Base-by-base conservation (phyloP, 352 stramenopile species). In the Phytophthora pini region DNA sequence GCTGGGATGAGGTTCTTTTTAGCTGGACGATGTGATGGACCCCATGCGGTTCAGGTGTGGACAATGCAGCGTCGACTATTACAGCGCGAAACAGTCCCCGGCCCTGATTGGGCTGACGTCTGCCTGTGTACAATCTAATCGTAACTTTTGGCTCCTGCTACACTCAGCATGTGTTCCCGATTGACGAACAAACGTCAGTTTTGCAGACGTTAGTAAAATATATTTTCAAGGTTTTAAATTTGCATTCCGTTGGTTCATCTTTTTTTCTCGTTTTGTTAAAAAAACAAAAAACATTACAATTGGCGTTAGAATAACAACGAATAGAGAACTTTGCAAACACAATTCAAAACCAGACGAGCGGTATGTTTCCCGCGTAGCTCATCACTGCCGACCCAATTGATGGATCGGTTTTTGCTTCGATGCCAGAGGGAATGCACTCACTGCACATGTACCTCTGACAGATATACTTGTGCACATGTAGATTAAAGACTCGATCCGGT, bases 31-130 rank as follows among this genome's bases (percentile, higher is more conserved):
- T 59, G 26, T 50, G 59, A 56, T 65, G 47, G 13, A 22, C 29
- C 29, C 29, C 29, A 32, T 32, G 29, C 29, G 29, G 29, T 34
- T 34, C 36, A 17, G 38, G 38, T 43, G 38, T 43, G 38, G 38
- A 43, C 38, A 43, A 43, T 15, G 12, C 36, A 43, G 36, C 4
- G 10, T 60, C 40, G 48, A 62, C 38, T 56, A 50, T 2, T 47
- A 67, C 51, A 68, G 60, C 51, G 51, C 51, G 39, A 46, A 51
- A 53, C 48, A 40, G 60, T 49, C n/a, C 44, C 10, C 40, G 8
- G 11, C 9, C 3, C 32, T 68, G 60, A 68, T 68, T 68, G 60
- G 60, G 15, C 44, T 55, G 32, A 41, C 22, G 17, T 56, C 49
- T 50, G 47, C 41, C 9, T 36, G 24, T 26, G 24, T 26, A 36